Evolutionary conservation across 2,329 filamentous ascomycete species (phyloP).

Genomic region (Neopestalotiopsis rosae): DNA sequence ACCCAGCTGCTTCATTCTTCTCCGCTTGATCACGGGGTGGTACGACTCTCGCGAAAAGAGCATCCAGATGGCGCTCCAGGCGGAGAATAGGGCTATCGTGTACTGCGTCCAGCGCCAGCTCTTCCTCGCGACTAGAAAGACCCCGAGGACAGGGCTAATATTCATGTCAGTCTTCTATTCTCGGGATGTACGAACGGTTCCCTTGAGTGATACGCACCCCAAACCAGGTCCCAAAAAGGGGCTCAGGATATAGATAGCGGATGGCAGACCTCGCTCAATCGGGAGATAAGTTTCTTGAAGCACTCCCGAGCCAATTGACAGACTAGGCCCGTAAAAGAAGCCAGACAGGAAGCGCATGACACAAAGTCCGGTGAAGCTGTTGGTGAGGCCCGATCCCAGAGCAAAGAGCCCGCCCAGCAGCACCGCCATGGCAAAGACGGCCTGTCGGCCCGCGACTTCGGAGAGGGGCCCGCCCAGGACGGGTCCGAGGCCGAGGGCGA

Average conservation of each 20-base stretch:
- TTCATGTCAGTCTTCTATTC: not conserved
- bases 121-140: conserved; percentile 50
- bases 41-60: conserved; percentile 60
- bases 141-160: conserved; percentile 48
- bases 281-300: conserved; percentile 54
- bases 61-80: conserved; percentile 40
- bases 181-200: not conserved
- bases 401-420: conserved; percentile 60
- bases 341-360: conserved; percentile 63
- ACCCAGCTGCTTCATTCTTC: conserved; percentile 42
- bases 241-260: conserved; percentile 52
- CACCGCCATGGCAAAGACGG: conserved; percentile 54
- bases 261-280: conserved; percentile 46
- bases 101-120: conserved; percentile 62
- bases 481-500: conserved; percentile 66
- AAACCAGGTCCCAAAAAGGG: conserved; percentile 59
- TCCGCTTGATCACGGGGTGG: conserved; percentile 53
- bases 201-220: conserved; percentile 41
- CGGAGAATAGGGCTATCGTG: conserved; percentile 52
- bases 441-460: conserved; percentile 60
- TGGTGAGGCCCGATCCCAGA: conserved; percentile 57
- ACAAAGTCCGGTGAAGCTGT: conserved; percentile 55
- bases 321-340: conserved; percentile 52
- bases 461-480: conserved; percentile 63
- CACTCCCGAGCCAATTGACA: conserved; percentile 56